Conservation (phyloP, 805 yeast genomes). For the Tetrapisispora nanseiensis region DNA sequence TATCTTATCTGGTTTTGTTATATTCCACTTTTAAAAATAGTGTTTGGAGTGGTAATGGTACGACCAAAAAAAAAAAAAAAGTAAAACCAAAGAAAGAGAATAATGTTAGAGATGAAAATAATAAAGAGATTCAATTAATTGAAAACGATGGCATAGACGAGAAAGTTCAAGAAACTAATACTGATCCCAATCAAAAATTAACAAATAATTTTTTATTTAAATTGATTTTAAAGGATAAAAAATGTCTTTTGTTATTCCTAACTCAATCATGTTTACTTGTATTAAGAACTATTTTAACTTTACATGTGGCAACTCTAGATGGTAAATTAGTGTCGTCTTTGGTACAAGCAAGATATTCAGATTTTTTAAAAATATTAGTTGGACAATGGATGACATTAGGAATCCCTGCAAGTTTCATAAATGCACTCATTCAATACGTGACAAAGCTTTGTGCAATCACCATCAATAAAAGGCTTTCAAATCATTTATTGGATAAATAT, state of each 20-base stretch:
- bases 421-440: constrained; percentile 56
- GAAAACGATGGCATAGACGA: constrained; percentile 1
- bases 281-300: constrained; percentile 59
- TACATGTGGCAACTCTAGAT: constrained; percentile 78
- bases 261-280: constrained; percentile 53
- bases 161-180: constrained; percentile 4
- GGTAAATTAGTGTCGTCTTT: constrained; percentile 77
- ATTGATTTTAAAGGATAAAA: constrained; percentile 21
- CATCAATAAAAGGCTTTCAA: constrained; percentile 57
- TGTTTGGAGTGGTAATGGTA: constrained; percentile 8
- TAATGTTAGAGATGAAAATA: neutral
- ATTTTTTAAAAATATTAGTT: constrained; percentile 51
- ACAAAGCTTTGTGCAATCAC: constrained; percentile 47
- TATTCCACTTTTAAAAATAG: constrained; percentile 17
- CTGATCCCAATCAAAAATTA: no score
- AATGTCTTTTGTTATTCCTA: constrained; percentile 28
- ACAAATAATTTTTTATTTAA: constrained; percentile 16
- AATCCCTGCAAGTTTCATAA: constrained; percentile 73
- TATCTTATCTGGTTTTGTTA: constrained; percentile 22
- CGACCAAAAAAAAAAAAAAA: constrained; percentile 4
- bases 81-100: constrained; percentile 3
- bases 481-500: constrained; percentile 56
- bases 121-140: neutral
- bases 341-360: constrained; percentile 56
- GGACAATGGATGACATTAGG: constrained; percentile 76